Evolutionary conservation across 2,329 filamentous ascomycete species (phyloP), one percentile per base, ranked within the genome.

Genomic region (Aspergillus latus): DNA sequence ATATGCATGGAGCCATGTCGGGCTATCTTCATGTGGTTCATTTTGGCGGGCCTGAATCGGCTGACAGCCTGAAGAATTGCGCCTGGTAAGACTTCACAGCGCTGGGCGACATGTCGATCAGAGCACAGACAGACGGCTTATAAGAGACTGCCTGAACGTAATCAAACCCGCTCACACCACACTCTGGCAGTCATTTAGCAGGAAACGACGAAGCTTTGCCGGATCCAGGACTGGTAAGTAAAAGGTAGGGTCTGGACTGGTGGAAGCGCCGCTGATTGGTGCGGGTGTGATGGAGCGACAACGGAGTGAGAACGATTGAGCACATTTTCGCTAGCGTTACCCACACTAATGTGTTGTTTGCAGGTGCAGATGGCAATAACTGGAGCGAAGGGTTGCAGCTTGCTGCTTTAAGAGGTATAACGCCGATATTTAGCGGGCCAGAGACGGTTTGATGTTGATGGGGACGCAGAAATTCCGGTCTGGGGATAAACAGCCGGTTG

Each of bases 241-340:
- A 21, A 21, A 21, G 21, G 21, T 21, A 21, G 21, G 21, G 21
- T 21, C 21, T n/a, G 28, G 26, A 9, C 26, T 46, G 7, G 15
- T 46, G 28, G 10, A 8, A 13, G 6, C 26, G 26, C 26, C 15
- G 34, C 49, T 60, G 50, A 66, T 66, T 63, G 54, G 50, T 46
- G 21, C 29, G n/a, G 21, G 37, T 49, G 32, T 9, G 10, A 10
- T 48, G 16, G 45, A 11, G 15, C 66, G 67, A 64, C 63, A 58
- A 48, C 48, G 16, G 45, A 11, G 15, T 67, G 67, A 64, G 64
- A 58, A 48, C 48, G 66, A 66, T 67, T 68, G 66, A 67, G 66
- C 66, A 63, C 11, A 59, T 68, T 69, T 63, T 13, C 30, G 29
- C 21, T 39, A 50, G 50, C 51, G 54, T 43, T 21, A 21, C 21